phyloP scores from a whole-genome alignment of 768 basidiomycete genomes.

The Harrya chromipes region DNA sequence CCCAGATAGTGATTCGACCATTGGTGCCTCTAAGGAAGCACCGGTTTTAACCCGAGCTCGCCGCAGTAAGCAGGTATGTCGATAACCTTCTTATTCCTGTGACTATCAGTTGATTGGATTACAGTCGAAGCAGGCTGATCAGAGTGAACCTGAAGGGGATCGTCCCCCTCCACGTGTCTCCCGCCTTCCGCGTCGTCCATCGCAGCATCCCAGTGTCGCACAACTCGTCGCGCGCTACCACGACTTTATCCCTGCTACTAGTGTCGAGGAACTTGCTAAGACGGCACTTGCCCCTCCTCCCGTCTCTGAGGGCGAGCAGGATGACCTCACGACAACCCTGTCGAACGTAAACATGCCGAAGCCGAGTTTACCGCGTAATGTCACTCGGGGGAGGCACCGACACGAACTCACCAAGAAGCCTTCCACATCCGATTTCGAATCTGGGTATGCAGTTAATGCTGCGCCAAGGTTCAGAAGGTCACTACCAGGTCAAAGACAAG shows the following conservation, averaged over 20 bases:
- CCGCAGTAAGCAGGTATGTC: conserved; percentile 27
- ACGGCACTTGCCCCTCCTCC: conserved; percentile 60
- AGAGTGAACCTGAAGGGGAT: conserved; percentile 12
- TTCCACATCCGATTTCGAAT: conserved; percentile 83
- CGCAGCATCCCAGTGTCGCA: conserved; percentile 66
- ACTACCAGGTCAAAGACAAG: conserved; percentile 28
- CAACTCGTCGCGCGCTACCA: conserved; percentile 84
- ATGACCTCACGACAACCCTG: conserved; percentile 39
- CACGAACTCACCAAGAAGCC: conserved; percentile 49
- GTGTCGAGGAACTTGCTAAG: conserved; percentile 67
- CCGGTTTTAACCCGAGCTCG: conserved; percentile 13
- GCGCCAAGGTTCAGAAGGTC: conserved; percentile 70
- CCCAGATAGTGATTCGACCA: conserved; percentile 81
- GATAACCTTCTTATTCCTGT: neutral
- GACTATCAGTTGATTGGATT: conserved; percentile 8
- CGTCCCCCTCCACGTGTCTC: conserved; percentile 41
- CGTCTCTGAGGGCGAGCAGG: conserved; percentile 83
- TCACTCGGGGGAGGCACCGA: conserved; percentile 46
- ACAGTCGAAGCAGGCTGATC: conserved; percentile 25
- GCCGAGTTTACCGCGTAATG: conserved; percentile 32
- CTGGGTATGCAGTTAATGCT: conserved; percentile 90
- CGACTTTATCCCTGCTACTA: conserved; percentile 69
- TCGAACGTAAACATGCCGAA: conserved; percentile 18
- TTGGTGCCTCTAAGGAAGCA: conserved; percentile 50
- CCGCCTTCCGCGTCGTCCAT: conserved; percentile 58